Percentiles rank a stretch among this genome's conserved stretches.
These are phyloP conservation scores for Lactarius sanguifluus DNA, from an alignment of 768 basidiomycete species.

Conservation along the genomic window DNA sequence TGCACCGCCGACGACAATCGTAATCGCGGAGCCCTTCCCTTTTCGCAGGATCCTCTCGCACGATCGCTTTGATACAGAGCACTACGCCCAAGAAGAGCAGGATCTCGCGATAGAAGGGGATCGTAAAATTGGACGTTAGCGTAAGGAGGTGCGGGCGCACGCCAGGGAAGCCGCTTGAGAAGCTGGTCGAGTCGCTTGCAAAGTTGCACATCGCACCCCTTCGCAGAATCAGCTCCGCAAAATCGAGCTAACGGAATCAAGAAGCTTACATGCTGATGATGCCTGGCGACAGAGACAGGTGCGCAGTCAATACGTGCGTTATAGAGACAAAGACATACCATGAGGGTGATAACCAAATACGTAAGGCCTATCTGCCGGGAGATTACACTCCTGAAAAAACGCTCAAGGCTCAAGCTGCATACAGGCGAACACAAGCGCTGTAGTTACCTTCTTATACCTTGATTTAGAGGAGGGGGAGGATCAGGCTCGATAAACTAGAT, in stretches of 20 bases:
- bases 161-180: conserved; percentile 87
- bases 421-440: not conserved
- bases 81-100: conserved; percentile 83
- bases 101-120: conserved; percentile 93
- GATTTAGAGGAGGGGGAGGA: not conserved
- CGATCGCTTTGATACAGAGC: conserved; percentile 86
- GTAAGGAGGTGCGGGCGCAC: conserved; percentile 93
- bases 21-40: conserved; percentile 59
- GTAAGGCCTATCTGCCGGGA: conserved; percentile 90
- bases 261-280: conserved; percentile 93
- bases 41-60: conserved; percentile 81
- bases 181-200: conserved; percentile 94
- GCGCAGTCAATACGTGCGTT: not conserved
- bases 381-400: conserved; percentile 69
- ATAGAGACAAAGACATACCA: conserved; percentile 49
- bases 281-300: conserved; percentile 44
- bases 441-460: conserved; percentile 45
- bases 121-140: conserved; percentile 81
- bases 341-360: conserved; percentile 99
- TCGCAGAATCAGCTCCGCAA: conserved; percentile 8
- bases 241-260: not conserved
- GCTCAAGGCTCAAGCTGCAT: conserved; percentile 8
- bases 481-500: conserved; percentile 3
- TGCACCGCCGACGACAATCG: conserved; percentile 95
- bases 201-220: conserved; percentile 97